Percentiles rank a stretch among this genome's conserved stretches.
Evolutionary conservation across 345 rosid species (phyloP).

Genomic region (Euphorbia peplus): DNA sequence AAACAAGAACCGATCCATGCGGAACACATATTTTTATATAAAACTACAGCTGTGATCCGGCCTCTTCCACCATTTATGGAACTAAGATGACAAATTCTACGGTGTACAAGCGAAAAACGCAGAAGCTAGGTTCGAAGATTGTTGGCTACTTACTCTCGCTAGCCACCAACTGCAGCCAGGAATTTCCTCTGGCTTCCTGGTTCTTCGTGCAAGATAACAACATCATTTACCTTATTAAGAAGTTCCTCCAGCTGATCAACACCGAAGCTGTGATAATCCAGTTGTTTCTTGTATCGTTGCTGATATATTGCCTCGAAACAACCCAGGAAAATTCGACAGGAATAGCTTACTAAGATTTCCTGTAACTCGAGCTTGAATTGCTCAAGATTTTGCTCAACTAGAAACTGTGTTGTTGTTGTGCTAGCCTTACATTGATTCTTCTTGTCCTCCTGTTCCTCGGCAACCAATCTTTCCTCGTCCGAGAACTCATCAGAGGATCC

Average conservation of each 20-base stretch:
- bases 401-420: conserved; percentile 24
- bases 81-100: conserved; percentile 1
- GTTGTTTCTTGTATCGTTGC: conserved; percentile 70
- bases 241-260: conserved; percentile 75
- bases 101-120: conserved; percentile 1
- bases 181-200: conserved; percentile 55
- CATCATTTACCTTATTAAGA: conserved; percentile 57
- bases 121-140: background rate
- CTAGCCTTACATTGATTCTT: conserved; percentile 29
- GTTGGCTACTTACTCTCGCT: conserved; percentile 10
- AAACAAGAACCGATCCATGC: conserved; percentile 9
- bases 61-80: background rate
- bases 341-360: conserved; percentile 83
- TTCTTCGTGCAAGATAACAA: conserved; percentile 46
- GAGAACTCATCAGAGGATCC: conserved; percentile 76
- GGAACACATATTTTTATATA: conserved; percentile 8
- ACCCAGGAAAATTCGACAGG: conserved; percentile 61
- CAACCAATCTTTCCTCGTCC: conserved; percentile 53
- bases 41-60: conserved; percentile 11
- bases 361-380: conserved; percentile 80
- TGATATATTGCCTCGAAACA: conserved; percentile 79
- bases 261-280: conserved; percentile 54
- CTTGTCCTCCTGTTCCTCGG: conserved; percentile 38
- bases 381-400: conserved; percentile 36
- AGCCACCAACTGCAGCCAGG: conserved; percentile 42